Evolutionary conservation across 108 stramenopile genomes (phyloP).

Genomic region (Skeletonema tropicum): DNA sequence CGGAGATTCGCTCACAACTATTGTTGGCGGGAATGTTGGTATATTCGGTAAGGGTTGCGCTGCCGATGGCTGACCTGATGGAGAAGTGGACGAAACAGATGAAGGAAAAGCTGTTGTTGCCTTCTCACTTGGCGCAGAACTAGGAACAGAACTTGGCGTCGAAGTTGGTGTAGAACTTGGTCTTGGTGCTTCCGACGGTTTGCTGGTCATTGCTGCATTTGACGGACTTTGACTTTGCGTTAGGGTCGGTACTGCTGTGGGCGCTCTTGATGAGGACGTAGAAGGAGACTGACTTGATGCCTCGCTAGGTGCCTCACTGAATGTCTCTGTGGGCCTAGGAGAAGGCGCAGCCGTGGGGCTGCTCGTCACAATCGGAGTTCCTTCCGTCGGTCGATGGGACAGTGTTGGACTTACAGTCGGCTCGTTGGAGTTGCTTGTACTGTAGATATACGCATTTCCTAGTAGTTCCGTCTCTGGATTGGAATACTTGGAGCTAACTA

Average conservation of each 20-base stretch:
- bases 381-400: not conserved
- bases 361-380: not conserved
- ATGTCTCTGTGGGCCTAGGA: not conserved
- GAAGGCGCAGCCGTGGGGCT: not conserved
- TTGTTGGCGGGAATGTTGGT: not conserved
- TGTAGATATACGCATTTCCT: not conserved
- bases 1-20: not conserved
- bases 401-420: not conserved
- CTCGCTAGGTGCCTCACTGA: no score
- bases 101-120: not conserved
- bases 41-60: not conserved
- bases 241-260: not conserved
- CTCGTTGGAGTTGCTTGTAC: not conserved
- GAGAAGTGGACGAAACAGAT: not conserved
- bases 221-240: not conserved
- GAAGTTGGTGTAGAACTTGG: not conserved
- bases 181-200: not conserved
- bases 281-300: no score
- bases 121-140: not conserved
- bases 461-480: not conserved
- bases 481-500: conserved; percentile 1
- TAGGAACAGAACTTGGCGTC: not conserved
- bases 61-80: not conserved
- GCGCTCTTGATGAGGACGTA: not conserved
- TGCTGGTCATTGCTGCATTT: not conserved